Evolutionary conservation across 1,139 yeast species (phyloP).

Genomic region (Blastobotrys persicus): DNA sequence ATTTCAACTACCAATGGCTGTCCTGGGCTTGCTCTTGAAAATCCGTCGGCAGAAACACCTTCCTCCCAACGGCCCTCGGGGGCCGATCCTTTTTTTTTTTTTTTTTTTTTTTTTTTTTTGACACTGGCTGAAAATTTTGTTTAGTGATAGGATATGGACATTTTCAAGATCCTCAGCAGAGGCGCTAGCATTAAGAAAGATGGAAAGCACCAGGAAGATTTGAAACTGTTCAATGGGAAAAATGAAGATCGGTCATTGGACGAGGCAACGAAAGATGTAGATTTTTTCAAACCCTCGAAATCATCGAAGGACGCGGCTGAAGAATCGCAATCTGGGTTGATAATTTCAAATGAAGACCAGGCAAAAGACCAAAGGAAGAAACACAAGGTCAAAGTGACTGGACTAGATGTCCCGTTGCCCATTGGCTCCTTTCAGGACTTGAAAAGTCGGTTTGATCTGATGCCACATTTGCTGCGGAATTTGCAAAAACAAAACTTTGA

Average conservation of each 20-base stretch:
- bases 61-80: background rate
- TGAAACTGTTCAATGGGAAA: conserved; percentile 36
- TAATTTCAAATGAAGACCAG: conserved; percentile 53
- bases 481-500: conserved; percentile 67
- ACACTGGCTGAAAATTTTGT: background rate
- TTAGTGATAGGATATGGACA: conserved; percentile 72
- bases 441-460: conserved; percentile 61
- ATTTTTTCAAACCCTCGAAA: conserved; percentile 49
- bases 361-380: conserved; percentile 56
- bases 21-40: no score
- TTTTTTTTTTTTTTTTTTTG: background rate
- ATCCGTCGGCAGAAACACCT: no score
- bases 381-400: conserved; percentile 63
- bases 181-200: conserved; percentile 74
- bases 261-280: conserved; percentile 47
- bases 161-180: conserved; percentile 76
- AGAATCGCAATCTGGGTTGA: conserved; percentile 43
- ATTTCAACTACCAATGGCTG: no score
- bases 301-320: conserved; percentile 28
- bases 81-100: background rate
- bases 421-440: conserved; percentile 86
- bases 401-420: conserved; percentile 80
- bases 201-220: conserved; percentile 36
- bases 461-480: conserved; percentile 60
- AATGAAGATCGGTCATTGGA: conserved; percentile 42